Evolutionary conservation across 495 filamentous ascomycete genomes (phyloP).

Genomic region (Cairneyella variabilis): DNA sequence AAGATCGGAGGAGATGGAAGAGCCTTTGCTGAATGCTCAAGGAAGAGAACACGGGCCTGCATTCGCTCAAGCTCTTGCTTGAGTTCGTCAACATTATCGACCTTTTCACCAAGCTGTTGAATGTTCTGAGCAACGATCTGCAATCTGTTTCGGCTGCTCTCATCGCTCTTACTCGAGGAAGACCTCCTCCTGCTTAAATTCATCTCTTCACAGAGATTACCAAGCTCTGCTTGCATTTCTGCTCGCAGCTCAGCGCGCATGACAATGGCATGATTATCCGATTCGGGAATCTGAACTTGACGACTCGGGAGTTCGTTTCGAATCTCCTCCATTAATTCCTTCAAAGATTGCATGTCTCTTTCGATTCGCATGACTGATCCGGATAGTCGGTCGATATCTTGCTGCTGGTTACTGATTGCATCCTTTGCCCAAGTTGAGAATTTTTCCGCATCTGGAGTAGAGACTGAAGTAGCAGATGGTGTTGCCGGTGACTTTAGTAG

Average conservation of each 20-base stretch:
- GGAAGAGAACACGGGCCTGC: too few species aligned
- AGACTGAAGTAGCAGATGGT: background rate
- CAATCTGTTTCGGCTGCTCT: background rate
- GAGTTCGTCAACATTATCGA: conserved; percentile 12
- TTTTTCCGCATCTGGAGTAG: background rate
- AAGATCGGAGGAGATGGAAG: background rate
- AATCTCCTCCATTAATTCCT: conserved; percentile 21
- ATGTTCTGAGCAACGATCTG: conserved; percentile 5
- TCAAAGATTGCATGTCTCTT: conserved; percentile 17
- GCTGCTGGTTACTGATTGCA: conserved; percentile 16
- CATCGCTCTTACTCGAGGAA: conserved; percentile 4
- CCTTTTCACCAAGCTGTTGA: conserved; percentile 1
- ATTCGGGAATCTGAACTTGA: background rate
- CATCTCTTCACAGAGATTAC: background rate
- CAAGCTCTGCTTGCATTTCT: background rate
- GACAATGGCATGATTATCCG: background rate
- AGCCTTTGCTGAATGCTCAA: background rate
- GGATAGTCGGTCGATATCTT: conserved; percentile 22
- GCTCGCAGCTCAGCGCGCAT: background rate
- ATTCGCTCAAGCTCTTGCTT: conserved; percentile 6
- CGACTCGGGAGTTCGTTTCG: conserved; percentile 9
- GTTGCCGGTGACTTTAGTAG: too few species aligned
- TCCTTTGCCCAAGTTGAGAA: conserved; percentile 22
- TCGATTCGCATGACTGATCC: conserved; percentile 22
- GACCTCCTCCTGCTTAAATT: too few species aligned